These are phyloP conservation scores for Grosmannia clavigera DNA, from an alignment of 2,329 filamentous ascomycete species.

Conservation along the genomic window DNA sequence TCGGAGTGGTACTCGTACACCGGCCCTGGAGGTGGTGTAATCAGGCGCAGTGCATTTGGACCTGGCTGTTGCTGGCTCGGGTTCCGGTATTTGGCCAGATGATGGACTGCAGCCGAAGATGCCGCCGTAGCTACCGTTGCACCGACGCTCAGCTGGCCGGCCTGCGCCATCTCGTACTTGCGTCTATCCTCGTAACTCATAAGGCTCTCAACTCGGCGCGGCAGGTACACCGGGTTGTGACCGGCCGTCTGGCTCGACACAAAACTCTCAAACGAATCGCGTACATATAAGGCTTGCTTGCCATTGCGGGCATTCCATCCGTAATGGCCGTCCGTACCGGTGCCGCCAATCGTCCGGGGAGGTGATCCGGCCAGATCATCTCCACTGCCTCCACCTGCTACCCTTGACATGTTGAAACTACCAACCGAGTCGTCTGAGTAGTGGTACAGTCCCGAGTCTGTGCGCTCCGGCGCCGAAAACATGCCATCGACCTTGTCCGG, in stretches of 20 bases:
- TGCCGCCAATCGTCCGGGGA: too few relatives aligned
- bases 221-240: conserved; percentile 50
- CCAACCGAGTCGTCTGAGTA: conserved; percentile 55
- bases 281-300: conserved; percentile 24
- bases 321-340: conserved; percentile 18
- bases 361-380: not conserved
- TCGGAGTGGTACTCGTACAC: conserved; percentile 36
- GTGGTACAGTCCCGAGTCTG: conserved; percentile 56
- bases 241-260: conserved; percentile 40
- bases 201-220: conserved; percentile 58
- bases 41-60: conserved; percentile 10
- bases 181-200: conserved; percentile 67
- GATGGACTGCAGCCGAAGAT: not conserved
- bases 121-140: conserved; percentile 14
- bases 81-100: not conserved
- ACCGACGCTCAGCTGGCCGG: conserved; percentile 30
- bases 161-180: conserved; percentile 60
- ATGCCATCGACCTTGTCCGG: conserved; percentile 64
- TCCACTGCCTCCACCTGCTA: not conserved
- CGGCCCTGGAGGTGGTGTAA: conserved; percentile 24
- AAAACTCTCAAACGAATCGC: conserved; percentile 56
- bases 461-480: conserved; percentile 59
- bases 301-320: not conserved
- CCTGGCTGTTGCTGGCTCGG: not conserved
- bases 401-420: conserved; percentile 31